These are phyloP conservation scores for Lipomyces yamanashiensis DNA, from an alignment of 805 yeast genomes.

Conservation along the genomic window DNA sequence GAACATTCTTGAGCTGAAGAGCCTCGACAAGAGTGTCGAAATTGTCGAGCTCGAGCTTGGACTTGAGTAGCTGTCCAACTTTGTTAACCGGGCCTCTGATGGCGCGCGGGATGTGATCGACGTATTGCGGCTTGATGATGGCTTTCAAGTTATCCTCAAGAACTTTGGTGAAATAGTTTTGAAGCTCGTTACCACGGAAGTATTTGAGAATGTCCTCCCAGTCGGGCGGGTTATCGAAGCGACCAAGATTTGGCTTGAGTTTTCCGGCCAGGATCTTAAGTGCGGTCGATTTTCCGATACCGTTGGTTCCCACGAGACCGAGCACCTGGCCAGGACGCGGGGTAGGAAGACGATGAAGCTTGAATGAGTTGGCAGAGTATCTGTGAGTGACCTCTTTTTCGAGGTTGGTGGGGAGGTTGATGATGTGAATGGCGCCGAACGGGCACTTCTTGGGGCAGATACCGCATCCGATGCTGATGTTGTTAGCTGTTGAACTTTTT, in stretches of 20 bases:
- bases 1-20: conserved; percentile 74
- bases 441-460: conserved; percentile 99
- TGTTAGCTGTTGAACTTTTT: not conserved
- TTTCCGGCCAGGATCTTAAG: conserved; percentile 95
- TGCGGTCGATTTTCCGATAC: conserved; percentile 98
- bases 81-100: conserved; percentile 85
- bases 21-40: conserved; percentile 65
- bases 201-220: conserved; percentile 92
- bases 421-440: conserved; percentile 93
- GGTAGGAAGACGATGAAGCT: conserved; percentile 93
- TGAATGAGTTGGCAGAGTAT: conserved; percentile 97
- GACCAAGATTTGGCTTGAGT: conserved; percentile 95
- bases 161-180: conserved; percentile 91
- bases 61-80: conserved; percentile 81
- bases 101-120: conserved; percentile 96
- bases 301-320: conserved; percentile 97
- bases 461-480: conserved; percentile 86
- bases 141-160: conserved; percentile 94
- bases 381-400: conserved; percentile 93
- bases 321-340: conserved; percentile 99
- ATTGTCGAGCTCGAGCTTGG: conserved; percentile 73
- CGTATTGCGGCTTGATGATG: conserved; percentile 98
- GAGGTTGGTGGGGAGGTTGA: conserved; percentile 93
- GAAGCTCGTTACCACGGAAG: conserved; percentile 97
- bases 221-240: conserved; percentile 93